Evolutionary conservation across 1,284 basidiomycete genomes (phyloP).

Genomic region (Heterobasidion occidentale): DNA sequence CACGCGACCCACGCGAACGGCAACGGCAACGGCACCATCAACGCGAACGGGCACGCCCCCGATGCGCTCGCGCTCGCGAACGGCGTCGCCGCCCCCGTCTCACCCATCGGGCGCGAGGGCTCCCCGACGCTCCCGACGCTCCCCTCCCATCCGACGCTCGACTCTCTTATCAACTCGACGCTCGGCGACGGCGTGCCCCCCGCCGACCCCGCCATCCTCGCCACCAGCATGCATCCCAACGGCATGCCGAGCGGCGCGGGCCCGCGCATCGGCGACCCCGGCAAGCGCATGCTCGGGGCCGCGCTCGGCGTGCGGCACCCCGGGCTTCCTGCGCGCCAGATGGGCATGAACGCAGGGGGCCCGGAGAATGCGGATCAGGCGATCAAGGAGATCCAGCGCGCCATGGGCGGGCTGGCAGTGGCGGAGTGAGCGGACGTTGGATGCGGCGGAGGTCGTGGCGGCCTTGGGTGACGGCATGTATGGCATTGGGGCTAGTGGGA

Average conservation of each 20-base stretch:
- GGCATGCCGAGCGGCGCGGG: conserved; percentile 12
- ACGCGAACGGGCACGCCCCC: neutral
- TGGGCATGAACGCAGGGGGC: conserved; percentile 32
- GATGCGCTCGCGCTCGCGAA: conserved; percentile 14
- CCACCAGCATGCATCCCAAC: conserved; percentile 33
- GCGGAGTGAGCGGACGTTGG: conserved; percentile 44
- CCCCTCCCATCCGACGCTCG: conserved; percentile 74
- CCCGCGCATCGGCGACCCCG: conserved; percentile 73
- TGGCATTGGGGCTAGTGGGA: neutral
- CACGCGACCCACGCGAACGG: conserved; percentile 28
- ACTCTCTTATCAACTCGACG: conserved; percentile 71
- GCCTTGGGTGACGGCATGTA: neutral
- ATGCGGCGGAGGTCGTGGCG: neutral
- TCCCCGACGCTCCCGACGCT: conserved; percentile 76
- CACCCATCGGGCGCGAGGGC: conserved; percentile 42
- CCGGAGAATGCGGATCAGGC: conserved; percentile 44
- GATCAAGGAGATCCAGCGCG: conserved; percentile 68
- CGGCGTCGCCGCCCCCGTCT: conserved; percentile 15
- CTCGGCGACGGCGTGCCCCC: conserved; percentile 45
- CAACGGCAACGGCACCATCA: conserved; percentile 19
- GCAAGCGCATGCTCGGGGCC: conserved; percentile 77
- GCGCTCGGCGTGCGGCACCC: conserved; percentile 77
- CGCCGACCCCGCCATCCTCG: conserved; percentile 60
- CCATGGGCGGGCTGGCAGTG: conserved; percentile 64
- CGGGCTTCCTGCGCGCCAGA: conserved; percentile 48